phyloP scores from a whole-genome alignment of 768 basidiomycete species.

The Leucocoprinus leucothites region DNA sequence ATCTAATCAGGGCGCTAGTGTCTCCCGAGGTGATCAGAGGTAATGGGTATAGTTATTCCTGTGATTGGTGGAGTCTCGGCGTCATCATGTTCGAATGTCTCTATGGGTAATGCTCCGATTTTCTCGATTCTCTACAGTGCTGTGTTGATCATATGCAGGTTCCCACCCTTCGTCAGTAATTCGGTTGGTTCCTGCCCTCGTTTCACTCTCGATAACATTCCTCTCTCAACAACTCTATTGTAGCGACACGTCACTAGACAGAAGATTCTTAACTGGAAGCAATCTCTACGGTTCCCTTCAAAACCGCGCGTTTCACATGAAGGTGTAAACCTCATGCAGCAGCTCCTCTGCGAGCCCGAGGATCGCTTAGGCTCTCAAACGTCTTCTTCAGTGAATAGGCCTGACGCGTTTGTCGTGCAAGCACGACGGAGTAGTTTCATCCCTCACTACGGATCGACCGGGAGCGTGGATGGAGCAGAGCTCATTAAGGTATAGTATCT shows the following conservation, averaged over 20 bases:
- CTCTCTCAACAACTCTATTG: conserved; percentile 17
- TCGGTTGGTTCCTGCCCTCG: conserved; percentile 52
- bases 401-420: conserved; percentile 74
- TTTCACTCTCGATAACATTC: conserved; percentile 12
- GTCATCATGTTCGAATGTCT: conserved; percentile 97
- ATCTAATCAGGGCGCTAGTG: conserved; percentile 47
- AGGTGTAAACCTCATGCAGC: conserved; percentile 84
- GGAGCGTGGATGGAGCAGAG: conserved; percentile 80
- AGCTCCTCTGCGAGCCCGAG: conserved; percentile 92
- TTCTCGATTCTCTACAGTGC: conserved; percentile 12
- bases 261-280: conserved; percentile 96
- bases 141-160: conserved; percentile 42
- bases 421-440: conserved; percentile 75
- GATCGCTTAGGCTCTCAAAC: conserved; percentile 84
- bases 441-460: conserved; percentile 38
- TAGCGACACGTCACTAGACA: conserved; percentile 93
- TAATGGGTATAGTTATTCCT: conserved; percentile 90
- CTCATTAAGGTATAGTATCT: conserved; percentile 70
- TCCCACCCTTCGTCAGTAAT: conserved; percentile 94
- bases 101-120: conserved; percentile 58
- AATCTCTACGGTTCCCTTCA: conserved; percentile 80
- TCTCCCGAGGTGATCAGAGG: conserved; percentile 89
- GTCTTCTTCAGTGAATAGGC: conserved; percentile 63
- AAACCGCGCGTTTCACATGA: conserved; percentile 84
- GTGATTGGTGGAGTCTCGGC: conserved; percentile 98